Evolutionary conservation across 2,329 filamentous ascomycete genomes (phyloP), one percentile per base, ranked within the genome.

Genomic region (Talaromyces sp.): DNA sequence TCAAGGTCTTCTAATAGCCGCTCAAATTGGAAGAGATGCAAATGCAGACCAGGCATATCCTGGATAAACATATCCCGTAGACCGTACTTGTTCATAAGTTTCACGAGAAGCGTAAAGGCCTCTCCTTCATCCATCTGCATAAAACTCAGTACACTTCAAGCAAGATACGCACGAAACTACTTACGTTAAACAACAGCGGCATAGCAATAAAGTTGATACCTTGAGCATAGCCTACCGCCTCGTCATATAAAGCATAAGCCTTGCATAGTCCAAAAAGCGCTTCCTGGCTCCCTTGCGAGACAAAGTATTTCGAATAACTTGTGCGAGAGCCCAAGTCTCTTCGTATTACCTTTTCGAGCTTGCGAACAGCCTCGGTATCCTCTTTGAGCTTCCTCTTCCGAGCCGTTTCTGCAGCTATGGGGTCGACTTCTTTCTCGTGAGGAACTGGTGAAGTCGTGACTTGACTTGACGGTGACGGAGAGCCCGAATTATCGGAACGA

Each of bases 181-280:
- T 82, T 79, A 90, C 88, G 74, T 97, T 98, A 79, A 99, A 97
- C 1, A 99, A 81, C 18, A 99, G 77, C 25, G 96, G 95, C 92
- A 98, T 98, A 56, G 92, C 90, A 64, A 99, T 86, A 72, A 99
- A 99, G 73, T 98, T 99, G 90, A 99, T 97, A 72, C 95, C 95
- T 76, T 99, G 95, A 0, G 96, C 93, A 75, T 99, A 99, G 35
- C 95, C 93, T 39, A 99, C 95, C 7, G 84, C 89, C 71, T 96
- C 92, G 71, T 99, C 95, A 69, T 93, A 98, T 33, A 99, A 82
- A 14, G 95, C 95, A 77, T 99, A 99, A 1, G 95, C 93, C 77
- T 98, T 99, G 81, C 95, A 99, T 39, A 99, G 86, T 40, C 93
- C 93, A 76, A 96, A 98, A 9, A 99, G 83, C 8, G 91, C 91